Evolutionary conservation across 768 basidiomycete genomes (phyloP), one percentile per base, ranked within the genome.

Genomic region (Leucosporidium scottii): DNA sequence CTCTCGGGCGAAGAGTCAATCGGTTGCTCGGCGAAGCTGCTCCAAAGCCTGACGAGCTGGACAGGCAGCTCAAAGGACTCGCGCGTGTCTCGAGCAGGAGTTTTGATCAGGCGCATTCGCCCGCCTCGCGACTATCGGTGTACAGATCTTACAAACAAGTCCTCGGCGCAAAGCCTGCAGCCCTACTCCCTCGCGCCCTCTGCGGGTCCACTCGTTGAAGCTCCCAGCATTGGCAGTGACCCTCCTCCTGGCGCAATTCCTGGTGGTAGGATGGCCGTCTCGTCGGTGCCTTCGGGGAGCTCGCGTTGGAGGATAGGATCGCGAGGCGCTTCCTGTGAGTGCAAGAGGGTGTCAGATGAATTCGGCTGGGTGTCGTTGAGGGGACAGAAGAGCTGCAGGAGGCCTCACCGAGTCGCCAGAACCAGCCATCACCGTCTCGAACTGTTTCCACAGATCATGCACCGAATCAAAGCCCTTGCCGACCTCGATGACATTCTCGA

Each of bases 371-470:
- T 18, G 55, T 31, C 9, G 4, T 1, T 1, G 31, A 36, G 18
- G 18, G 13, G 20, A 17, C 31, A 36, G 36, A 47, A 6, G 28
- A n/a, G 23, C 36, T 7, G n/a, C 15, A 44, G 39, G 23, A 59
- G 47, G 18, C 7, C n/a, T 23, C 13, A 50, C 47, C 17, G 47
- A 30, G 27, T 10, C 28, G 61, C 4, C 39, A 23, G 39, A 44
- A 13, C 39, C 39, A 8, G 30, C 63, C 61, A 73, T 64, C 18
- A 69, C 72, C 27, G 55, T 50, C 54, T 54, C 28, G 36, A 73
- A 73, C 53, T 67, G 60, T 7, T 49, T 57, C 72, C 72, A 73
- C 25, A 69, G 57, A 47, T 36, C 25, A n/a, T 67, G 61, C 8
- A 73, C 72, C 9, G 66, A 34, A 17, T 62, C 66, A 36, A 73